A percentile compares a stretch with the other conserved stretches of the same genome.
phyloP scores from a whole-genome alignment of 805 yeast genomes.

The Yarrowia sp. region DNA sequence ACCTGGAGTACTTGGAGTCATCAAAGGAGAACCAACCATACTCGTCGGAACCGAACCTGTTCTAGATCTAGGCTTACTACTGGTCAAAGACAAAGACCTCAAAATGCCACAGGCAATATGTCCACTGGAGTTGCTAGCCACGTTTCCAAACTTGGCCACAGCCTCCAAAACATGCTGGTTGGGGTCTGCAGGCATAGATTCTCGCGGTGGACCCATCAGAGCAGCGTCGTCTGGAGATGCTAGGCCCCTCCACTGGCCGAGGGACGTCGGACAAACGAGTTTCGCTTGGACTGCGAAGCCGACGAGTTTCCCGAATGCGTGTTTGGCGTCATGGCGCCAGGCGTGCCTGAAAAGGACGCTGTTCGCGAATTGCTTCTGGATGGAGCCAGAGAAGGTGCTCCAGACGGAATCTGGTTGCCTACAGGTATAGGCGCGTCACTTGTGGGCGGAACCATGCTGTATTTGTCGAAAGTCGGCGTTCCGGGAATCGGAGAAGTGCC shows the following conservation, averaged over 20 bases:
- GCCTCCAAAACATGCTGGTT: constrained; percentile 19
- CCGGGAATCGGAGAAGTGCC: background rate
- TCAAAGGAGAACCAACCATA: constrained; percentile 4
- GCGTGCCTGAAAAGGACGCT: background rate
- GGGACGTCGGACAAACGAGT: constrained; percentile 4
- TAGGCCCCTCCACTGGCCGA: constrained; percentile 1
- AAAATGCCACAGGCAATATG: constrained; percentile 18
- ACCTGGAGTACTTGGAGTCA: background rate
- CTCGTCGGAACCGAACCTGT: background rate
- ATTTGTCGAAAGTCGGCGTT: background rate
- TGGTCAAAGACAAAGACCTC: background rate
- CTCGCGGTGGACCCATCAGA: constrained; percentile 7
- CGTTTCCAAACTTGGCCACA: constrained; percentile 14
- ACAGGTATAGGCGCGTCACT: constrained; percentile 7
- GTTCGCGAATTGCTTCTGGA: background rate
- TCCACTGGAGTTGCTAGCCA: constrained; percentile 14
- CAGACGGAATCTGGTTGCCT: constrained; percentile 7
- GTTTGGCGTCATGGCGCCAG: background rate
- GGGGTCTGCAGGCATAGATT: background rate
- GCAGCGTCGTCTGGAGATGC: constrained; percentile 12
- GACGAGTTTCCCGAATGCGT: constrained; percentile 10
- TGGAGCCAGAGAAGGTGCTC: background rate
- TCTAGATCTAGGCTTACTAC: background rate
- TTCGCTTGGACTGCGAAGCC: background rate
- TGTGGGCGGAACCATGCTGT: background rate